These are phyloP conservation scores for Scleroderma citrinum DNA, from an alignment of 768 basidiomycete species.

Conservation along the genomic window DNA sequence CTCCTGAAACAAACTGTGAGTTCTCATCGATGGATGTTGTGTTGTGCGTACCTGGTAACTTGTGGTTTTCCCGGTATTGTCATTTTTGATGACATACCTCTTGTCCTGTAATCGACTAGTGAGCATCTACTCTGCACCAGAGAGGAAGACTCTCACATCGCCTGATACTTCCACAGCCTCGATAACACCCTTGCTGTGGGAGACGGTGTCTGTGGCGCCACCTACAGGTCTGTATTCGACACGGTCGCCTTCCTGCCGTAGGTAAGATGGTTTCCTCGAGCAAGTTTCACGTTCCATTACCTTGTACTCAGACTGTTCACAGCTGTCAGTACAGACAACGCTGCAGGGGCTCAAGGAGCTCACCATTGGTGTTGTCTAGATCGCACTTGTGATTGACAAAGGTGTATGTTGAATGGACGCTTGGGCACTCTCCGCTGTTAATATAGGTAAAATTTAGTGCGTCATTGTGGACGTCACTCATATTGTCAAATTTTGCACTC, in stretches of 20 bases:
- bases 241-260: constrained; percentile 32
- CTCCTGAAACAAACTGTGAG: constrained; percentile 15
- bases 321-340: neutral
- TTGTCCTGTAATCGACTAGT: constrained; percentile 17
- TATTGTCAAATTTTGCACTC: too few species aligned
- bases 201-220: constrained; percentile 33
- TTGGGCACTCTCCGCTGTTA: too few species aligned
- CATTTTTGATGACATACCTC: constrained; percentile 36
- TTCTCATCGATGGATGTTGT: neutral
- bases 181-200: constrained; percentile 33
- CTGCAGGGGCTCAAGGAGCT: neutral
- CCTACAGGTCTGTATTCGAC: constrained; percentile 42
- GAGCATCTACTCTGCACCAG: neutral
- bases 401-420: too few species aligned
- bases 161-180: constrained; percentile 28
- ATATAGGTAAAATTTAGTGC: too few species aligned
- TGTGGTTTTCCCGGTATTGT: constrained; percentile 38
- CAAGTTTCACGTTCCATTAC: constrained; percentile 2
- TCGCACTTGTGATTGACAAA: too few species aligned
- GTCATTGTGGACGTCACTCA: too few species aligned
- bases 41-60: constrained; percentile 28
- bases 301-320: constrained; percentile 14
- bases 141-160: constrained; percentile 21
- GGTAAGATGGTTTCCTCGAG: neutral
- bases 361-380: too few species aligned